Evolutionary conservation across 805 yeast genomes (phyloP).

Genomic region (Wickerhamiella australiensis): DNA sequence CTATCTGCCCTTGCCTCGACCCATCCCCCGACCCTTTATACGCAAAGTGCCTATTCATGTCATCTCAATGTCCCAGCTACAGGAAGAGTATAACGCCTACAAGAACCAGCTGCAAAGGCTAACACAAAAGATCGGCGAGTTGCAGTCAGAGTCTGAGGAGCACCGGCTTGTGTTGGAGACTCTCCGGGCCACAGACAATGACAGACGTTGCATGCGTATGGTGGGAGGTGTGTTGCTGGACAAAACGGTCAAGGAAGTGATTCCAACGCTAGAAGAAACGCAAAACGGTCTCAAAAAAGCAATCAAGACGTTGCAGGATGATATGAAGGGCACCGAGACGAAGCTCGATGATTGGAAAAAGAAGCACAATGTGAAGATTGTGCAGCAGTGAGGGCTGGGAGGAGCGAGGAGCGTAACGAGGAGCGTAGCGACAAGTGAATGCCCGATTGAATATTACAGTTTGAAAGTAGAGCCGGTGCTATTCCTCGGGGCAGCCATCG

Average conservation of each 20-base stretch:
- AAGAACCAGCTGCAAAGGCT: constrained; percentile 29
- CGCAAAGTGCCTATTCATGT: constrained; percentile 21
- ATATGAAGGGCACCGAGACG: constrained; percentile 32
- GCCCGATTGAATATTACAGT: too few species aligned
- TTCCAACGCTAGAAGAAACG: constrained; percentile 48
- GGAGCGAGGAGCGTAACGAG: neutral
- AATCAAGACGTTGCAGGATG: constrained; percentile 31
- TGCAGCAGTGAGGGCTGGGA: constrained; percentile 18
- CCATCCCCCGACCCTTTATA: neutral
- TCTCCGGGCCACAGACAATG: constrained; percentile 37
- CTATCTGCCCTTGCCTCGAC: neutral
- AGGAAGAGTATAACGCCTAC: constrained; percentile 32
- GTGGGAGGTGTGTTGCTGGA: constrained; percentile 86
- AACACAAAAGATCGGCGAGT: constrained; percentile 30
- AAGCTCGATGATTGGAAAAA: constrained; percentile 40
- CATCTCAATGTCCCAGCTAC: constrained; percentile 24
- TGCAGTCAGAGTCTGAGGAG: constrained; percentile 34
- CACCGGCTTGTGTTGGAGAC: constrained; percentile 49
- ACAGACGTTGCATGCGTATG: constrained; percentile 82
- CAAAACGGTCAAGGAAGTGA: constrained; percentile 65
- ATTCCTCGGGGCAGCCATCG: too few species aligned
- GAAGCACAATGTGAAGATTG: constrained; percentile 40
- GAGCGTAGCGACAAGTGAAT: too few species aligned
- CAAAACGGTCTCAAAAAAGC: constrained; percentile 37
- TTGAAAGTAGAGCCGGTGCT: too few species aligned